Base-by-base conservation (phyloP, 495 filamentous ascomycete genomes). In the Tuber microsphaerosporum region DNA sequence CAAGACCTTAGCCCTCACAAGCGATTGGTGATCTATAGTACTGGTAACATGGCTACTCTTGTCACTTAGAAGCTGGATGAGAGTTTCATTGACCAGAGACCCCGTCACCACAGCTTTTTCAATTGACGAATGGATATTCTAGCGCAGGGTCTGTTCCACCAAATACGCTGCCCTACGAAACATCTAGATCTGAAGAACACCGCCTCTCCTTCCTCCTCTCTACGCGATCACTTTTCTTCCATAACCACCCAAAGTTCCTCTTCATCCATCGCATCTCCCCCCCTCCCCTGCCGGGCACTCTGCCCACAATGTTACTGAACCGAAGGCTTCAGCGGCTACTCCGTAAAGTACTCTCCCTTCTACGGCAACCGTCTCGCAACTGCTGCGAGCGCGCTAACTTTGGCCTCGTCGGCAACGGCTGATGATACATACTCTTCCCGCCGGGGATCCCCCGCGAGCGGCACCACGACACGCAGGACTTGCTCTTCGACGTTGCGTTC, bases 321-420 rank as follows among this genome's bases (percentile, higher is more conserved):
- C 39, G 88, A 92, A 79, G 94, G 94, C 84, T 97, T 89, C 88
- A 95, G 97, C 84, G 94, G 94, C 79, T 96, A 94, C 84, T 91
- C 92, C 79, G 92, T 97, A 81, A 97, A 97, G 84, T 99, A 97
- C 87, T 97, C 94, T 31, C 94, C 95, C 48, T 99, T 97, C 87
- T 95, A 94, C 87, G 94, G 97, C 85, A 94, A 92, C 71, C 91
- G 94, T 46, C 88, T 99, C 39, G 95, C 95, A 70, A 92, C 96
- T 76, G 91, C 92, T 41, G 88, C 92, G 8, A 89, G 93, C 12
- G 89, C 94, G n/a, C n/a, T 68, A 97, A 99, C 86, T 99, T 94
- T 83, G 95, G 95, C 34, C 92, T 99, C 37, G 95, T 98, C 9
- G 95, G 95, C 74, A 99, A 99, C 86, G 95, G 95, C 41, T 88